Evolutionary conservation across 2,329 filamentous ascomycete species (phyloP).

Genomic region (Fusarium armeniacum): DNA sequence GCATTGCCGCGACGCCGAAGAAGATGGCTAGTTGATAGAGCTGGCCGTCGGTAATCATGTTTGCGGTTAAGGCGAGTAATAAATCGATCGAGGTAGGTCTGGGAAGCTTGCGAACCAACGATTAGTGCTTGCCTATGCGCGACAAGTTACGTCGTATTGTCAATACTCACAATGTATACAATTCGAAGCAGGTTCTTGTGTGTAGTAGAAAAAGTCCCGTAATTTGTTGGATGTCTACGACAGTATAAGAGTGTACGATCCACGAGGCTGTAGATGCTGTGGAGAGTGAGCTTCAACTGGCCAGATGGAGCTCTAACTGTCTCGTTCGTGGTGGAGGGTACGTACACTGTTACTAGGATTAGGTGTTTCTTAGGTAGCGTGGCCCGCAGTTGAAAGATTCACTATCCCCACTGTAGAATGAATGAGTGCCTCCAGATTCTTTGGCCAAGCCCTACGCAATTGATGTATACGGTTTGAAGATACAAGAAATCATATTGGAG

Average conservation of each 20-base stretch:
- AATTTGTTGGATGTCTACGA: not conserved
- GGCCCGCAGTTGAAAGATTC: conserved; percentile 31
- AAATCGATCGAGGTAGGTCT: conserved; percentile 14
- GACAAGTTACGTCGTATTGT: not conserved
- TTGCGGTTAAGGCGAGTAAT: conserved; percentile 54
- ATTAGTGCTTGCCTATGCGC: conserved; percentile 30
- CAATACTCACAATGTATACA: conserved; percentile 14
- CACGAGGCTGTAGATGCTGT: conserved; percentile 33
- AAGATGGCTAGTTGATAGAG: conserved; percentile 94
- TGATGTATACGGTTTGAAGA: not conserved
- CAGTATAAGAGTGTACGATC: not conserved
- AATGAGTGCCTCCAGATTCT: not conserved
- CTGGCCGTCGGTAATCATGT: conserved; percentile 94
- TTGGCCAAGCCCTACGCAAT: conserved; percentile 7
- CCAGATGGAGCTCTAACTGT: conserved; percentile 50
- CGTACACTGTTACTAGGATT: conserved; percentile 39
- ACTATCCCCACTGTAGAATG: conserved; percentile 18
- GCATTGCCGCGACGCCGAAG: conserved; percentile 89
- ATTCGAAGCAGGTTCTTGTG: not conserved
- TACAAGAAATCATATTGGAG: not conserved
- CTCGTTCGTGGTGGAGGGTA: conserved; percentile 30
- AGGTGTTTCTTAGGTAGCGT: conserved; percentile 7
- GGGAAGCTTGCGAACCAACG: conserved; percentile 17
- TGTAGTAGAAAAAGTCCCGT: not conserved
- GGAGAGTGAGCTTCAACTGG: conserved; percentile 46